phyloP scores from a whole-genome alignment of 2,329 filamentous ascomycete species.

The Lojkania enalia region DNA sequence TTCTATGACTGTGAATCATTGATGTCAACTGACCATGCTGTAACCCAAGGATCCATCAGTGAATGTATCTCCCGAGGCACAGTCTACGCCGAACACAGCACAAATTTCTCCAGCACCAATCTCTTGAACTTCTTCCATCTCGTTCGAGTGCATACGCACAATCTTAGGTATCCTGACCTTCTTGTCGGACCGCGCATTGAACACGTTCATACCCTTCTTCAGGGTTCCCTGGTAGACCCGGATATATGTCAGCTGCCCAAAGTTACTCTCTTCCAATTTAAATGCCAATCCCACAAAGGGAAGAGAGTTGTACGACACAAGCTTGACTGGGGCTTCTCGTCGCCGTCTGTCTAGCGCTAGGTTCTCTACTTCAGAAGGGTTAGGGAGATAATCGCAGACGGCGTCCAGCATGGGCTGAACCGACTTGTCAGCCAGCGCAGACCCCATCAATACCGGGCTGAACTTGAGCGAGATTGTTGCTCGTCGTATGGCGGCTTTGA shows the following conservation, averaged over 20 bases:
- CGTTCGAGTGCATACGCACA: constrained; percentile 98
- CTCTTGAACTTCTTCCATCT: constrained; percentile 95
- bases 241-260: constrained; percentile 96
- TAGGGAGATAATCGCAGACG: constrained; percentile 93
- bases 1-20: background rate
- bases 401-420: constrained; percentile 97
- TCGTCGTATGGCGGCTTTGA: constrained; percentile 89
- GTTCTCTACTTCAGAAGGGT: constrained; percentile 87
- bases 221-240: constrained; percentile 95
- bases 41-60: constrained; percentile 91
- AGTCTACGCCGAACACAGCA: constrained; percentile 97
- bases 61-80: constrained; percentile 96
- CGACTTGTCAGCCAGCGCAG: constrained; percentile 89
- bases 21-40: constrained; percentile 65
- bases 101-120: constrained; percentile 97
- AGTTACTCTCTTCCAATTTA: constrained; percentile 99
- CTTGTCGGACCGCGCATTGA: constrained; percentile 92
- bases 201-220: constrained; percentile 85
- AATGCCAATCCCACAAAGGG: constrained; percentile 96
- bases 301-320: constrained; percentile 89
- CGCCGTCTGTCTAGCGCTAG: constrained; percentile 82
- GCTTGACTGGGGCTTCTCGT: constrained; percentile 76
- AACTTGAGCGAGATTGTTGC: constrained; percentile 90
- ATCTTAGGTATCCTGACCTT: constrained; percentile 96
- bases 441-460: constrained; percentile 94